phyloP scores from a whole-genome alignment of 129 eudicot genomes.

The Pittosporum tobira region DNA sequence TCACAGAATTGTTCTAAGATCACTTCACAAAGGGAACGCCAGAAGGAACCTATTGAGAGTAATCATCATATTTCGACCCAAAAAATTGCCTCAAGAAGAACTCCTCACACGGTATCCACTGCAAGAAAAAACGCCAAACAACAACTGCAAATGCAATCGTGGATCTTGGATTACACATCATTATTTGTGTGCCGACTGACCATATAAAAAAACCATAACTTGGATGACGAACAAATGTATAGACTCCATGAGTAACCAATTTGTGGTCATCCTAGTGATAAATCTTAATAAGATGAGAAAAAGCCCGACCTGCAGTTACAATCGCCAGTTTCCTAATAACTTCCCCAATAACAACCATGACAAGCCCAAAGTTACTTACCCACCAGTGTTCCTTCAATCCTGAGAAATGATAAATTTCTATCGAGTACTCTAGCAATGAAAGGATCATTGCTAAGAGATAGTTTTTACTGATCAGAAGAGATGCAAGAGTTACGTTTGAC shows the following conservation, averaged over 20 bases:
- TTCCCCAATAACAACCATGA: conserved; percentile 79
- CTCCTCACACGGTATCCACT: conserved; percentile 87
- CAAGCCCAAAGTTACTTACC: conserved; percentile 71
- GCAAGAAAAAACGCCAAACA: conserved; percentile 72
- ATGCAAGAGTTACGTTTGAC: conserved; percentile 51
- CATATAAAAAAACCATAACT: conserved; percentile 91
- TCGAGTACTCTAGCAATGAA: conserved; percentile 58
- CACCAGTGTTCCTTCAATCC: conserved; percentile 59
- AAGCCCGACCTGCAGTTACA: conserved; percentile 83
- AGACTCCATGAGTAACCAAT: conserved; percentile 72
- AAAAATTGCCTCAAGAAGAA: conserved; percentile 72
- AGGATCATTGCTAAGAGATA: conserved; percentile 68
- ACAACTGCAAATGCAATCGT: conserved; percentile 49
- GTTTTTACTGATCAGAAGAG: conserved; percentile 70
- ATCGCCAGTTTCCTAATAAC: conserved; percentile 67
- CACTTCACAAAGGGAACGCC: conserved; percentile 81
- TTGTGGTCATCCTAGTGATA: conserved; percentile 68
- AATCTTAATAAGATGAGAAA: conserved; percentile 76
- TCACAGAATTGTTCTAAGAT: neutral
- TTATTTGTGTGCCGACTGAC: conserved; percentile 86
- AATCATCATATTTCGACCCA: conserved; percentile 57
- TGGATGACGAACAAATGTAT: conserved; percentile 72
- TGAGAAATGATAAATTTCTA: conserved; percentile 70
- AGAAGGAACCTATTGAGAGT: conserved; percentile 57
- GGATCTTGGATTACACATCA: conserved; percentile 80